These are phyloP conservation scores for Hymenoscyphus repandus DNA, from an alignment of 2,329 filamentous ascomycete species.

Conservation along the genomic window DNA sequence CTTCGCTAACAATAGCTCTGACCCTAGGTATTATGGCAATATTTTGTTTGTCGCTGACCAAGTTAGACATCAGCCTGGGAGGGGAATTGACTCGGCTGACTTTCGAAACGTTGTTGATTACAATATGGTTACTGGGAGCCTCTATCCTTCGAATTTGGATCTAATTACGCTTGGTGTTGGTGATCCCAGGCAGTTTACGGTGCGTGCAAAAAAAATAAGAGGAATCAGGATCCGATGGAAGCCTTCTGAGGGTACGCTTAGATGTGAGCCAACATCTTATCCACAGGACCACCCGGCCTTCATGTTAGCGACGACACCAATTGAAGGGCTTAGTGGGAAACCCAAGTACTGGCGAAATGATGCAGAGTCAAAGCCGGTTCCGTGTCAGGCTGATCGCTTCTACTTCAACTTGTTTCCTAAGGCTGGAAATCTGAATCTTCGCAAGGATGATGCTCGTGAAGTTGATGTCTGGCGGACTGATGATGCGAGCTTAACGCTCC, in stretches of 20 bases:
- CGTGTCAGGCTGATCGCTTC: too few relatives aligned
- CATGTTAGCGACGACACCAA: too few relatives aligned
- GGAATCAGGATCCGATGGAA: not conserved
- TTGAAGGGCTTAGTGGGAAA: too few relatives aligned
- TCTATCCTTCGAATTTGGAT: not conserved
- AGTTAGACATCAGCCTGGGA: not conserved
- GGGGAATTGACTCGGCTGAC: not conserved
- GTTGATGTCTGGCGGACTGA: too few relatives aligned
- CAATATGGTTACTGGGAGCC: not conserved
- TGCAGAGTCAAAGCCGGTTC: too few relatives aligned
- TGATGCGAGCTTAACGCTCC: too few relatives aligned
- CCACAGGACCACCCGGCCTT: conserved; percentile 44
- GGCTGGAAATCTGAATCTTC: too few relatives aligned
- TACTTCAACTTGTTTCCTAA: too few relatives aligned
- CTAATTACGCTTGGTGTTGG: not conserved
- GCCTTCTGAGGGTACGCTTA: not conserved
- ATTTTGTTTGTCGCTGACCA: not conserved
- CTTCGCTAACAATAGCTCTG: not conserved
- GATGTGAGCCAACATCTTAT: not conserved
- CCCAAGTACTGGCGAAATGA: too few relatives aligned
- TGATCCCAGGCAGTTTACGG: not conserved
- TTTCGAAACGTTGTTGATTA: not conserved
- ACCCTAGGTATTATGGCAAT: not conserved
- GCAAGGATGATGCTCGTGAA: too few relatives aligned
- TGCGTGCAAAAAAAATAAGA: not conserved